These are phyloP conservation scores for Debaryomyces udenii DNA, from an alignment of 1,139 yeast species.

Conservation along the genomic window DNA sequence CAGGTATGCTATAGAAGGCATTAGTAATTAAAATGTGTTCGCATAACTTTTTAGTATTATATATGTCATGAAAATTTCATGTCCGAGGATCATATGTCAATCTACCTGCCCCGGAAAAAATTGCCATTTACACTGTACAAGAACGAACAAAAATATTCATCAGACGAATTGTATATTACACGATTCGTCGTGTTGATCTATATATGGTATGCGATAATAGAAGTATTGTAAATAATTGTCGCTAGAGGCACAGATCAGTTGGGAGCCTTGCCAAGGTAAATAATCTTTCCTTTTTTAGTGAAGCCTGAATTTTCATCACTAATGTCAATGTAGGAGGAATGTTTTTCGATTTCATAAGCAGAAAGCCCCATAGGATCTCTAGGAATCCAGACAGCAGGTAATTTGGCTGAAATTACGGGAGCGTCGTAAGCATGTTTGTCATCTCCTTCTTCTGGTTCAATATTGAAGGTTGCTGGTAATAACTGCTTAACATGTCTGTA, in stretches of 20 bases:
- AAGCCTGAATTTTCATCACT: conserved; percentile 70
- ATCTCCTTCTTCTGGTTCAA: conserved; percentile 33
- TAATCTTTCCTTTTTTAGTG: conserved; percentile 58
- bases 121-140: no score
- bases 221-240: no score
- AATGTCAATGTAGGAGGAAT: conserved; percentile 48
- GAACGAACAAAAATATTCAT: no score
- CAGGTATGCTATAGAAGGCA: no score
- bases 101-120: no score
- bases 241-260: conserved; percentile 13
- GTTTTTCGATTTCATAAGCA: conserved; percentile 53
- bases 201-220: not conserved
- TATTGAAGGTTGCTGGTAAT: conserved; percentile 53
- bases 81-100: no score
- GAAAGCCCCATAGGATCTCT: conserved; percentile 84
- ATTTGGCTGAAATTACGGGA: conserved; percentile 68
- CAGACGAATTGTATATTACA: no score
- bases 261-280: conserved; percentile 66
- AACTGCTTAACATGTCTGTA: conserved; percentile 56
- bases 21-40: no score
- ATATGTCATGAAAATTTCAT: no score
- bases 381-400: conserved; percentile 88
- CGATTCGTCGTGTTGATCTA: no score
- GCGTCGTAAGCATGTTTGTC: conserved; percentile 57
- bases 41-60: no score